Percentiles rank a stretch among this genome's conserved stretches.
phyloP scores from a whole-genome alignment of 257 asterid species.

The Fraxinus quadrangulata region DNA sequence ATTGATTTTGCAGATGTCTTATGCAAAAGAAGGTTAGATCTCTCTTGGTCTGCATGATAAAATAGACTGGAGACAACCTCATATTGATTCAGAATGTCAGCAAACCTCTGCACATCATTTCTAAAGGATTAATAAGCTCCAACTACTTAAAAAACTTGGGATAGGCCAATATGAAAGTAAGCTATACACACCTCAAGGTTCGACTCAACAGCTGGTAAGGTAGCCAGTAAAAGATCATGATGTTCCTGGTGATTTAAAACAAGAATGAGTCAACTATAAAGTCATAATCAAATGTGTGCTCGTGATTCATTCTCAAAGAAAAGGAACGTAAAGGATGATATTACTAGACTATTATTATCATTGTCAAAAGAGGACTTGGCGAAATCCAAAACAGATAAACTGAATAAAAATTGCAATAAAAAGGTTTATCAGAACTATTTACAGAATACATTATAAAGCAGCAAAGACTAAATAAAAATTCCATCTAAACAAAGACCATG shows the following conservation, averaged over 20 bases:
- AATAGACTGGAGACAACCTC: constrained; percentile 76
- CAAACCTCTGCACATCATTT: constrained; percentile 63
- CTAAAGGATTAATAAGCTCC: constrained; percentile 31
- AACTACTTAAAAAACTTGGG: constrained; percentile 28
- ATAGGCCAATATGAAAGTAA: constrained; percentile 25
- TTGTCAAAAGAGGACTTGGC: constrained; percentile 20
- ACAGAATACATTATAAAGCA: constrained; percentile 11
- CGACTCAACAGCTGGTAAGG: constrained; percentile 79
- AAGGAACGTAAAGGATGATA: constrained; percentile 22
- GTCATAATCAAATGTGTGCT: constrained; percentile 19
- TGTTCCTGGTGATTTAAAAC: constrained; percentile 68
- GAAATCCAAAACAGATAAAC: constrained; percentile 12
- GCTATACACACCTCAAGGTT: constrained; percentile 79
- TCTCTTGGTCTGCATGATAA: constrained; percentile 81
- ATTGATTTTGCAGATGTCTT: constrained; percentile 79
- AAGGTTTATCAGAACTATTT: constrained; percentile 18
- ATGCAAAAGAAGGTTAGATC: constrained; percentile 66
- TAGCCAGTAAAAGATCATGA: constrained; percentile 81
- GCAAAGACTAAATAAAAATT: constrained; percentile 12
- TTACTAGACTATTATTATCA: constrained; percentile 14
- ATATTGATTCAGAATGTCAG: constrained; percentile 65
- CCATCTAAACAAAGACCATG: constrained; percentile 12
- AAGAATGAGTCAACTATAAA: constrained; percentile 28
- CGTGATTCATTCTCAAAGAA: constrained; percentile 18
- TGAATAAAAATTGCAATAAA: constrained; percentile 18